Evolutionary conservation across 495 filamentous ascomycete genomes (phyloP), one percentile per base, ranked within the genome.

Genomic region (Recurvomyces mirabilis): DNA sequence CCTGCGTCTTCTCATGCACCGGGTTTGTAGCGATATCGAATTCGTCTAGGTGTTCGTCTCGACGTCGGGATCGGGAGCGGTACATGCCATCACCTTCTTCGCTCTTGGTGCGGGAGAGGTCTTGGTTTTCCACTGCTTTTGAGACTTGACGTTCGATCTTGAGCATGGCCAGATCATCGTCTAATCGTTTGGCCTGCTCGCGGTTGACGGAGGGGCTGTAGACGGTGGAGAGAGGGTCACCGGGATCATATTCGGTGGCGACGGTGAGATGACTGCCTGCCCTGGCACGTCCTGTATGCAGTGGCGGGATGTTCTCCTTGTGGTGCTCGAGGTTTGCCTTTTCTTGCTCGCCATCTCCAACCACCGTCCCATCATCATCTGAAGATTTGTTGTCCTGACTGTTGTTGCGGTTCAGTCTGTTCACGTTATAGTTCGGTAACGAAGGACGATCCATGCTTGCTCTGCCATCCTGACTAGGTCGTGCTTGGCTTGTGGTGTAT

Each of bases 141-240:
- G 74, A 78, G 0, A 80, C 82, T 26, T 84, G 70, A 3, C 79
- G 77, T 66, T 96, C 89, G 5, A 82, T 82, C 39, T 86, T 79
- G 23, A 93, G 68, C 41, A 95, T 67, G 29, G 84, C 78, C 22
- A 95, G 61, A 57, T 95, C 87, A 65, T 96, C 89, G 31, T 84
- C 81, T 17, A 93, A 62, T 23, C 84, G 73, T 48, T 74, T 72
- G 5, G 78, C 78, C 42, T 82, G 72, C 56, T 93, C 87, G 17
- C 77, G 68, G 7, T 65, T 63, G 19, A 73, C 63, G 0, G 71
- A 72, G 1, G 73, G 69, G 0, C 74, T 73, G 14, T 44, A 47
- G 20, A 66, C 55, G 2, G 51, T 53, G 13, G 60, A 48, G 6
- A 65, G 51, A 13, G 46, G 43, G 18, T 52, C 49, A 21, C 59